phyloP scores from a whole-genome alignment of 1,284 basidiomycete species.

The Thecaphora thlaspeos region DNA sequence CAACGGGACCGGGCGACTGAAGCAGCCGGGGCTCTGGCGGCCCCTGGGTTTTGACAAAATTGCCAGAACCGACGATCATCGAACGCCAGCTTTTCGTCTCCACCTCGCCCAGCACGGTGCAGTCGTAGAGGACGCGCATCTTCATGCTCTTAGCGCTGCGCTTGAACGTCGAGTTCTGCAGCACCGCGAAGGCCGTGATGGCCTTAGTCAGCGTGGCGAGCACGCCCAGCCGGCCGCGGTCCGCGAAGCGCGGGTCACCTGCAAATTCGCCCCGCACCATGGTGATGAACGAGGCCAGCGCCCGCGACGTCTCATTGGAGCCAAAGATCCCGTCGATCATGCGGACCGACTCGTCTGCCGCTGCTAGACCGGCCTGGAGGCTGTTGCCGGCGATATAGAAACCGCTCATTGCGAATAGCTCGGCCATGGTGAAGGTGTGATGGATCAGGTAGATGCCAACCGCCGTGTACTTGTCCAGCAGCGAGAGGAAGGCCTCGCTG shows the following conservation, averaged over 20 bases:
- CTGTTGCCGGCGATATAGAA: conserved; percentile 59
- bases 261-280: conserved; percentile 61
- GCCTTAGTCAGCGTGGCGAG: conserved; percentile 60
- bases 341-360: conserved; percentile 62
- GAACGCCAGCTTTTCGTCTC: conserved; percentile 49
- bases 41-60: conserved; percentile 16
- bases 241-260: conserved; percentile 48
- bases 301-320: conserved; percentile 62
- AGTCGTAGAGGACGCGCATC: conserved; percentile 61
- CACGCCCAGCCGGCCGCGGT: conserved; percentile 38
- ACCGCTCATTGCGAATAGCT: conserved; percentile 62
- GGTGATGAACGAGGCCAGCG: conserved; percentile 61
- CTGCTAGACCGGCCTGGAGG: conserved; percentile 38
- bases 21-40: neutral
- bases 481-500: conserved; percentile 58
- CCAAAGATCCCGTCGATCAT: conserved; percentile 63
- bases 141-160: conserved; percentile 53
- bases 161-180: conserved; percentile 62
- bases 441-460: conserved; percentile 62
- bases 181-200: conserved; percentile 62
- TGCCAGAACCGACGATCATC: conserved; percentile 39
- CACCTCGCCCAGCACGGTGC: conserved; percentile 59
- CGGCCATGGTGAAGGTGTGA: conserved; percentile 62
- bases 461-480: conserved; percentile 63
- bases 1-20: neutral